A percentile compares a stretch with the other conserved stretches of the same genome.
phyloP scores from a whole-genome alignment of 768 basidiomycete genomes.

The Pisolithus microcarpus region DNA sequence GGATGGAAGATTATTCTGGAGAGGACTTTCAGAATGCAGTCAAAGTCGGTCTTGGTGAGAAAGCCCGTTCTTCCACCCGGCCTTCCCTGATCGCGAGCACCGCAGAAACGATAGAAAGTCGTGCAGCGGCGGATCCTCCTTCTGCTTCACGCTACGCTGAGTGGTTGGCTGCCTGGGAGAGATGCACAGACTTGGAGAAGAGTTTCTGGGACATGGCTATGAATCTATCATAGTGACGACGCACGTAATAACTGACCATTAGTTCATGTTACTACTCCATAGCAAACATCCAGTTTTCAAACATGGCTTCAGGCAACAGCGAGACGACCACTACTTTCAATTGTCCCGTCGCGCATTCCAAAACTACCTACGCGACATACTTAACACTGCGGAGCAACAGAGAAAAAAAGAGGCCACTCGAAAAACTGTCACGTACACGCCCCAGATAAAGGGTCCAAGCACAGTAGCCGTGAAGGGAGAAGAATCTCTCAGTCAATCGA shows the following conservation, averaged over 20 bases:
- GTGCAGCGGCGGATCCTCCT: slow-evolving; percentile 56
- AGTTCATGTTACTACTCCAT: too few species aligned
- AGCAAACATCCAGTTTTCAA: too few species aligned
- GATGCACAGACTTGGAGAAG: slow-evolving; percentile 70
- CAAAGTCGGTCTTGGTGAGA: slow-evolving; percentile 62
- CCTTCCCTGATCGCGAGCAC: not conserved
- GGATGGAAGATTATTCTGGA: slow-evolving; percentile 79
- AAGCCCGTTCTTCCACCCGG: not conserved
- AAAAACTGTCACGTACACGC: too few species aligned
- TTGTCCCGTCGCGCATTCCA: too few species aligned
- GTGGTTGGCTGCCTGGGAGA: slow-evolving; percentile 67
- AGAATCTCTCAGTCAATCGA: too few species aligned
- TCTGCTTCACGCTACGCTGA: slow-evolving; percentile 51
- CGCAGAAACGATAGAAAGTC: slow-evolving; percentile 66
- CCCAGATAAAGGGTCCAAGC: too few species aligned
- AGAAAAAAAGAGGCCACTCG: slow-evolving; percentile 42
- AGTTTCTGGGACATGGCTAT: slow-evolving; percentile 82
- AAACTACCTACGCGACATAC: too few species aligned
- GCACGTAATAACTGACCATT: too few species aligned
- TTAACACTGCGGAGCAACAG: too few species aligned
- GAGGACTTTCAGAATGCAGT: slow-evolving; percentile 68
- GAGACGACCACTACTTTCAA: too few species aligned
- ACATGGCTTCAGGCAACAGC: too few species aligned
- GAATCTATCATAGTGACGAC: slow-evolving; percentile 2
- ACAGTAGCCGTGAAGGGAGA: too few species aligned